Conservation (phyloP, 306 rosid species). For the Vigna unguiculata region DNA sequence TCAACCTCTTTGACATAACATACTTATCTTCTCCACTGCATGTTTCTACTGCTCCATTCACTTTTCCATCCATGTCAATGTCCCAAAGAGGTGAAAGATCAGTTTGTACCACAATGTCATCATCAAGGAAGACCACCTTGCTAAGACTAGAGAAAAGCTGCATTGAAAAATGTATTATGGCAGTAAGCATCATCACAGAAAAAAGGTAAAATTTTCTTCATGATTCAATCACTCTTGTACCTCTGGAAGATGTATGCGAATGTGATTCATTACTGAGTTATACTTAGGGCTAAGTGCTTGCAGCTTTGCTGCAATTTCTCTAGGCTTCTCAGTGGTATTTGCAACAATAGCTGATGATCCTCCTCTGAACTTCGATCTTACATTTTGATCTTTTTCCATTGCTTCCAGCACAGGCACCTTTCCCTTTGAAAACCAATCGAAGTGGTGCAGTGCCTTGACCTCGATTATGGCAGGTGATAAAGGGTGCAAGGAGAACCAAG, state of each 20-base stretch:
- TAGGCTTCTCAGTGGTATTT: constrained; percentile 76
- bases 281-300: constrained; percentile 95
- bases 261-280: constrained; percentile 94
- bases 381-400: constrained; percentile 87
- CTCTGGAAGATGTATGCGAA: constrained; percentile 95
- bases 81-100: constrained; percentile 97
- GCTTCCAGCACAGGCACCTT: constrained; percentile 92
- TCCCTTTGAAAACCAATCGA: constrained; percentile 92
- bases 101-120: constrained; percentile 91
- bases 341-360: constrained; percentile 91
- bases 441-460: constrained; percentile 96
- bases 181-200: constrained; percentile 34
- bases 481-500: constrained; percentile 93
- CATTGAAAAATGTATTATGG: constrained; percentile 29
- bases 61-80: constrained; percentile 90
- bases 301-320: constrained; percentile 78
- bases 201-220: not conserved
- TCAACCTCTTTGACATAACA: constrained; percentile 86
- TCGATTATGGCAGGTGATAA: constrained; percentile 86
- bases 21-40: constrained; percentile 83
- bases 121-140: constrained; percentile 92
- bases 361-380: constrained; percentile 78
- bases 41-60: constrained; percentile 97
- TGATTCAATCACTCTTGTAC: constrained; percentile 49
- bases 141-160: constrained; percentile 91